Conservation (phyloP, 2,329 filamentous ascomycete genomes). For the Aspergillus brunneoviolaceus region DNA sequence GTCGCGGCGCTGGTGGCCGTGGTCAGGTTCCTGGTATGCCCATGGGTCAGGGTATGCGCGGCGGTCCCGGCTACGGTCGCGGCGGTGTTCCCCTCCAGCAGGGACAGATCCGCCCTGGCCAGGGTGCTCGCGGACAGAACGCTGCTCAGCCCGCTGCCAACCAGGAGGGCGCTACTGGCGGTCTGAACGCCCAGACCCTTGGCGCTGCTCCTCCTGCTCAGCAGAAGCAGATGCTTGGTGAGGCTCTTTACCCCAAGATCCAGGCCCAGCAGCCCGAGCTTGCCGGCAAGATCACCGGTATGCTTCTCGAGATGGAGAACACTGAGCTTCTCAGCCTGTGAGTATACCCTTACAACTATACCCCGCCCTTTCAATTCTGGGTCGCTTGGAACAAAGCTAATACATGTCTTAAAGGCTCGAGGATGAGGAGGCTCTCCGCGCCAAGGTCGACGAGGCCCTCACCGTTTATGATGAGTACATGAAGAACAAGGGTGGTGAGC, state of each 20-base stretch:
- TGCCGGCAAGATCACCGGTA: constrained; percentile 98
- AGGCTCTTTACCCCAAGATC: constrained; percentile 98
- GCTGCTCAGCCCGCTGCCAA: constrained; percentile 35
- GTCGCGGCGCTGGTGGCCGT: constrained; percentile 67
- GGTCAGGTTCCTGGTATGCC: constrained; percentile 69
- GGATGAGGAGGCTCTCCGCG: constrained; percentile 81
- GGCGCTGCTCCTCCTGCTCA: constrained; percentile 62
- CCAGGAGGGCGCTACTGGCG: constrained; percentile 37
- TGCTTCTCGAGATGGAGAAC: constrained; percentile 99
- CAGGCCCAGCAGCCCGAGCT: constrained; percentile 89
- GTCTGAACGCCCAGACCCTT: constrained; percentile 54
- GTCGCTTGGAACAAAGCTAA: constrained; percentile 7
- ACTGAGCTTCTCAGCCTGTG: constrained; percentile 89
- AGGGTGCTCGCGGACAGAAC: constrained; percentile 45
- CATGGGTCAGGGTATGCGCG: constrained; percentile 57
- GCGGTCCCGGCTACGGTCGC: constrained; percentile 48
- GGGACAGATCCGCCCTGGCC: constrained; percentile 42
- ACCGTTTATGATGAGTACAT: constrained; percentile 98
- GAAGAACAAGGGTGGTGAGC: constrained; percentile 68
- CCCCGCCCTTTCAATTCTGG: no score
- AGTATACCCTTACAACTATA: constrained; percentile 49
- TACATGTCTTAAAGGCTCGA: constrained; percentile 63
- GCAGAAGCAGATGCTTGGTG: constrained; percentile 98
- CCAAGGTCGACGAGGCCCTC: constrained; percentile 97
- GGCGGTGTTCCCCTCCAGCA: constrained; percentile 43